These are phyloP conservation scores for Suhomyces prunicola DNA, from an alignment of 805 yeast species.

Conservation along the genomic window DNA sequence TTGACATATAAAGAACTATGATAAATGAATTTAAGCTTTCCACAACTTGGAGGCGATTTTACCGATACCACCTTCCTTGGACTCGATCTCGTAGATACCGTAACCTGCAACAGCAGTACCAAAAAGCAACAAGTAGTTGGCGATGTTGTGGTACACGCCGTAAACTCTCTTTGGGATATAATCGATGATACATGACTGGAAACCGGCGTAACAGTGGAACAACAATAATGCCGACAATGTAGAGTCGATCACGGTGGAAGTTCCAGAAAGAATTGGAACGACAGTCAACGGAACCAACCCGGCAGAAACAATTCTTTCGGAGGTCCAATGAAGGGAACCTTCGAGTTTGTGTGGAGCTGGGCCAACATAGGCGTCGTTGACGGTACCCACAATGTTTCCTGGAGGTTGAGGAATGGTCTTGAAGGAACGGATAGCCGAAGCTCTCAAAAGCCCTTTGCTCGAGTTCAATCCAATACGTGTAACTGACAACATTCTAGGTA, in stretches of 20 bases:
- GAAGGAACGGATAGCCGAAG: conserved; percentile 9
- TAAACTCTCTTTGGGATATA: conserved; percentile 74
- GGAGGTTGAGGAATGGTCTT: conserved; percentile 57
- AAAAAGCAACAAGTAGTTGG: conserved; percentile 56
- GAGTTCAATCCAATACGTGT: conserved; percentile 29
- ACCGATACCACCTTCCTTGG: conserved; percentile 61
- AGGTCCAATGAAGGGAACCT: conserved; percentile 75
- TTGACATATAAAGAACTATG: not conserved
- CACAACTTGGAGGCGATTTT: conserved; percentile 43
- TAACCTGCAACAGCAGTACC: conserved; percentile 67
- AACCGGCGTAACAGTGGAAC: conserved; percentile 67
- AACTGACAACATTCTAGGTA: conserved; percentile 20
- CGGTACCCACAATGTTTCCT: conserved; percentile 67
- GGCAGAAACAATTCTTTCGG: conserved; percentile 59
- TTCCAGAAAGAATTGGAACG: conserved; percentile 58
- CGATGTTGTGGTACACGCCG: conserved; percentile 59
- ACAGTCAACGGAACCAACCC: conserved; percentile 62
- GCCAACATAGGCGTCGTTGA: conserved; percentile 66
- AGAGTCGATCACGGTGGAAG: conserved; percentile 54
- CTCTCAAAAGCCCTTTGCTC: conserved; percentile 6
- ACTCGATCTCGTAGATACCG: conserved; percentile 70
- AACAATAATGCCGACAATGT: conserved; percentile 52
- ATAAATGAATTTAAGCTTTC: conserved; percentile 26
- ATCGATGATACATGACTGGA: conserved; percentile 74
- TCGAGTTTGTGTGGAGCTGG: conserved; percentile 55